phyloP scores from a whole-genome alignment of 2,329 filamentous ascomycete genomes.

The Aureobasidium namibiae region DNA sequence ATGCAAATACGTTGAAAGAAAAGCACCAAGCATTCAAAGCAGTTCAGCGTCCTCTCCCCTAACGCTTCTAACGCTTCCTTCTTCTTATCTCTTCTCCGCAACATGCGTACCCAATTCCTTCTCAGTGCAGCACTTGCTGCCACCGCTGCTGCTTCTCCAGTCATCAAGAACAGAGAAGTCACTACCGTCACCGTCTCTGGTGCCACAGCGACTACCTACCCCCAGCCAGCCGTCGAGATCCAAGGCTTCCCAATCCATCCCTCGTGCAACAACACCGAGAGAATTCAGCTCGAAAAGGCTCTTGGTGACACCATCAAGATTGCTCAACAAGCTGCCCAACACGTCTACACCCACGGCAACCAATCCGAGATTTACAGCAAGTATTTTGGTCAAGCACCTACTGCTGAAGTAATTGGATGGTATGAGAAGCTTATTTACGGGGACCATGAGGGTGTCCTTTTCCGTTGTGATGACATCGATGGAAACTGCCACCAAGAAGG shows the following conservation, averaged over 20 bases:
- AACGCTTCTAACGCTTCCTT: background rate
- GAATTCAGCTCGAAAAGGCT: slow-evolving; percentile 46
- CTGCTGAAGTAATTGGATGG: slow-evolving; percentile 53
- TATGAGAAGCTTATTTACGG: slow-evolving; percentile 52
- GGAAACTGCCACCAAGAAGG: slow-evolving; percentile 44
- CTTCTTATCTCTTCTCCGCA: background rate
- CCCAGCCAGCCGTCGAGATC: background rate
- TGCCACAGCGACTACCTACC: background rate
- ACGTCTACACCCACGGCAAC: slow-evolving; percentile 51
- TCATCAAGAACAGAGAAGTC: background rate
- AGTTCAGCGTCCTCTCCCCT: background rate
- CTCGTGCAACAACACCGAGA: slow-evolving; percentile 58
- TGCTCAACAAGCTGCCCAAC: slow-evolving; percentile 53
- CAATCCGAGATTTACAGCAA: slow-evolving; percentile 53
- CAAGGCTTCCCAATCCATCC: slow-evolving; percentile 44
- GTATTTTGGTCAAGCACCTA: slow-evolving; percentile 57
- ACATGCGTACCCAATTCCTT: background rate
- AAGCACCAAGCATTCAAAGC: background rate
- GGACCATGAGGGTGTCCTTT: slow-evolving; percentile 49
- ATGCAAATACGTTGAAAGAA: background rate
- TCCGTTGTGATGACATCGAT: slow-evolving; percentile 63
- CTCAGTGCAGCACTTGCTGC: background rate
- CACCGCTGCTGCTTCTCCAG: background rate
- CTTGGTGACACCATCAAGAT: slow-evolving; percentile 52
- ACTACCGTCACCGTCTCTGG: slow-evolving; percentile 6